These are phyloP conservation scores for Starmerella bacillaris DNA, from an alignment of 805 yeast genomes.

Conservation along the genomic window DNA sequence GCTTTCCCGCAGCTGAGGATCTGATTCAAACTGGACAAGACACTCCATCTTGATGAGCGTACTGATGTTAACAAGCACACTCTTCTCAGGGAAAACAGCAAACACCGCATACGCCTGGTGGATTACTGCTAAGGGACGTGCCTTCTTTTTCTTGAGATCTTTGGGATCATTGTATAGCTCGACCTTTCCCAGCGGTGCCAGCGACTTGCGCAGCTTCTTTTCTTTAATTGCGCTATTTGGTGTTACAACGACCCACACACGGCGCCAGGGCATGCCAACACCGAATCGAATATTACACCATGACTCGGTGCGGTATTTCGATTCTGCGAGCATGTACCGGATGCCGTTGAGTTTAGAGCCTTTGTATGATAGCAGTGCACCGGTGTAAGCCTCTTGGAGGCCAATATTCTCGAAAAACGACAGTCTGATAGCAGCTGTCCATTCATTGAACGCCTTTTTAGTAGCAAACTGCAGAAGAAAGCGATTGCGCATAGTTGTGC, in stretches of 20 bases:
- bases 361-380: slow-evolving; percentile 78
- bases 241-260: slow-evolving; percentile 77
- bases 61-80: slow-evolving; percentile 61
- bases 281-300: slow-evolving; percentile 94
- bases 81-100: slow-evolving; percentile 85
- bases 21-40: slow-evolving; percentile 30
- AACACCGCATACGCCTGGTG: slow-evolving; percentile 51
- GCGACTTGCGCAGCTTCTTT: slow-evolving; percentile 26
- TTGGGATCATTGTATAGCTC: slow-evolving; percentile 72
- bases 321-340: slow-evolving; percentile 63
- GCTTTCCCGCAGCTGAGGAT: slow-evolving; percentile 30
- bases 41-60: slow-evolving; percentile 86
- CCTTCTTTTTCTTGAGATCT: slow-evolving; percentile 29
- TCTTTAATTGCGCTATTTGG: slow-evolving; percentile 29
- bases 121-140: slow-evolving; percentile 61
- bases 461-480: slow-evolving; percentile 63
- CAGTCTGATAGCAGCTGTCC: slow-evolving; percentile 74
- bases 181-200: slow-evolving; percentile 39
- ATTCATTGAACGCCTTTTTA: slow-evolving; percentile 41
- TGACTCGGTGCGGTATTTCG: slow-evolving; percentile 74
- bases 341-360: slow-evolving; percentile 80
- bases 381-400: slow-evolving; percentile 91
- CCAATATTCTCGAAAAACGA: slow-evolving; percentile 64
- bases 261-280: slow-evolving; percentile 93
- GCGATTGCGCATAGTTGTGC: slow-evolving; percentile 82